Evolutionary conservation across 1,284 basidiomycete genomes (phyloP).

Genomic region (Rhodofomes roseus): DNA sequence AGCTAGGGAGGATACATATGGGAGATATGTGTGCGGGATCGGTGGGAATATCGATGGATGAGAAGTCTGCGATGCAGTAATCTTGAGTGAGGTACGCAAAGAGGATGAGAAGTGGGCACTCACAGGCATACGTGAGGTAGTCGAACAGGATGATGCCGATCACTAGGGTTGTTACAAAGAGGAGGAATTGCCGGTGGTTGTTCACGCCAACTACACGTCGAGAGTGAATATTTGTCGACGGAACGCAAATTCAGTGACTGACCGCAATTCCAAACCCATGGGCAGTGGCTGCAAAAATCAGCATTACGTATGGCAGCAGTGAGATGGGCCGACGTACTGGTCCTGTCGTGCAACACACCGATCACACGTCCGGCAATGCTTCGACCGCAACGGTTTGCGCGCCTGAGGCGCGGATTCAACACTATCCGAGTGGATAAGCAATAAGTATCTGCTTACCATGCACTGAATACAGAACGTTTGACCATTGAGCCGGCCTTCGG

Average conservation of each 20-base stretch:
- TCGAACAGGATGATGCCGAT: conserved; percentile 79
- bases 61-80: conserved; percentile 41
- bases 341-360: conserved; percentile 88
- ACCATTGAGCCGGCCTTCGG: conserved; percentile 86
- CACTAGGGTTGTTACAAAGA: conserved; percentile 86
- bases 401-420: conserved; percentile 41
- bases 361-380: conserved; percentile 93
- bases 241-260: too few species aligned
- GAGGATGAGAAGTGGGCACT: conserved; percentile 27
- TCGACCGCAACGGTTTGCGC: conserved; percentile 88
- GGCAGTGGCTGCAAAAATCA: conserved; percentile 74
- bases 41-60: conserved; percentile 34
- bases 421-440: not conserved
- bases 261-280: conserved; percentile 99
- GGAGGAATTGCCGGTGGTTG: conserved; percentile 93
- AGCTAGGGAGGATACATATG: conserved; percentile 64
- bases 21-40: conserved; percentile 45
- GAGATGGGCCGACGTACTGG: conserved; percentile 61
- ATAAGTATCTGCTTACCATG: conserved; percentile 53
- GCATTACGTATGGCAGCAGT: not conserved
- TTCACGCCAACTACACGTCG: conserved; percentile 73
- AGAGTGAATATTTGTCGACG: not conserved
- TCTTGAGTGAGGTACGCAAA: conserved; percentile 4
- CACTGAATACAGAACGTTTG: conserved; percentile 95
- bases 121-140: conserved; percentile 79